Percentiles rank a stretch among this genome's conserved stretches.
phyloP scores from a whole-genome alignment of 2,329 filamentous ascomycete genomes.

The Aspergillus intermedius region DNA sequence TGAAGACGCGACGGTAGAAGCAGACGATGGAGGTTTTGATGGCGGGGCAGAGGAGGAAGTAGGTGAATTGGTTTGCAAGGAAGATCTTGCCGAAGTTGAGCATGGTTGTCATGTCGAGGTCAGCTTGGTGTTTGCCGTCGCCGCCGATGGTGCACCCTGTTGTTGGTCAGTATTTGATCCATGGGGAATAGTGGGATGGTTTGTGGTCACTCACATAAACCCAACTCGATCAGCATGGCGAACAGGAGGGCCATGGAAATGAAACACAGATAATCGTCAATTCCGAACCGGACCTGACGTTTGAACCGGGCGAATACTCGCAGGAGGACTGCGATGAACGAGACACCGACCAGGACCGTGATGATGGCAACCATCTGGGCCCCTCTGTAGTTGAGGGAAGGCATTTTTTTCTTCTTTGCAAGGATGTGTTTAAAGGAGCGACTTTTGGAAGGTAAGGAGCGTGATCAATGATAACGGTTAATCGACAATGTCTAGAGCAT shows the following conservation, averaged over 20 bases:
- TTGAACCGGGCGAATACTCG: constrained; percentile 22
- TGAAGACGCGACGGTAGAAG: constrained; percentile 30
- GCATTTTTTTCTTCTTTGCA: constrained; percentile 10
- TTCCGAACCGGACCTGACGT: constrained; percentile 22
- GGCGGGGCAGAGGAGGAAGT: constrained; percentile 25
- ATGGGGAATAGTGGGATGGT: not conserved
- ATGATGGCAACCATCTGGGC: constrained; percentile 25
- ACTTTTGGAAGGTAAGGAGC: not conserved
- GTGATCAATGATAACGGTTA: not conserved
- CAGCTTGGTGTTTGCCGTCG: constrained; percentile 20
- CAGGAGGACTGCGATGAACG: constrained; percentile 18
- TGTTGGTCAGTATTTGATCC: constrained; percentile 7
- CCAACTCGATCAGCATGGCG: constrained; percentile 25
- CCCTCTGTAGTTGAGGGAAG: constrained; percentile 17
- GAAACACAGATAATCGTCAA: constrained; percentile 28
- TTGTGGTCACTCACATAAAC: constrained; percentile 19
- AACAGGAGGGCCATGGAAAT: constrained; percentile 20
- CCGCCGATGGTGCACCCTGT: constrained; percentile 28
- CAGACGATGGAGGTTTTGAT: constrained; percentile 31
- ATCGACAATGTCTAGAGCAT: not conserved
- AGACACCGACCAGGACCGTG: constrained; percentile 23
- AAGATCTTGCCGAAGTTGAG: constrained; percentile 29
- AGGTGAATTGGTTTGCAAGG: constrained; percentile 29
- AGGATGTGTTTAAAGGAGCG: not conserved
- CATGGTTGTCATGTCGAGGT: constrained; percentile 16